Evolutionary conservation across 176 grass and related monocot species (phyloP).

Genomic region (Rhipidocladum racemiflorum): DNA sequence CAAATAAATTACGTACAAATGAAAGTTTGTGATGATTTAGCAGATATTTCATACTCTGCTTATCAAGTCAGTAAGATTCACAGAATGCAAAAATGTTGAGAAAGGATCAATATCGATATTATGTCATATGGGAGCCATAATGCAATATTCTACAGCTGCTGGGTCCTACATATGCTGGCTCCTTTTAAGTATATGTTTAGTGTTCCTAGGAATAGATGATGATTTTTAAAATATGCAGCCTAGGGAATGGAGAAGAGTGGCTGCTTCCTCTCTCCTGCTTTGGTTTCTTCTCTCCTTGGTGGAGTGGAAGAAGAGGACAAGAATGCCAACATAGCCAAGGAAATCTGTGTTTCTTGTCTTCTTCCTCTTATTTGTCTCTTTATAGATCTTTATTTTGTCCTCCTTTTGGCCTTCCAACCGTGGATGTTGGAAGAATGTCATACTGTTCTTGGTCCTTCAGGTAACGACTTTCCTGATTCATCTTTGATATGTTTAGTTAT

Average conservation of each 20-base stretch:
- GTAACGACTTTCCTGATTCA: conserved; percentile 31
- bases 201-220: conserved; percentile 43
- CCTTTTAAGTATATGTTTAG: conserved; percentile 28
- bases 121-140: not conserved
- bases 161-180: conserved; percentile 17
- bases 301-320: conserved; percentile 41
- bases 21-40: conserved; percentile 11
- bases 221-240: conserved; percentile 25
- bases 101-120: conserved; percentile 8
- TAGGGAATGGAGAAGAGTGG: conserved; percentile 37
- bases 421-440: conserved; percentile 30
- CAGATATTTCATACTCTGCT: not conserved
- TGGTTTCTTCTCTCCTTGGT: conserved; percentile 51
- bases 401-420: conserved; percentile 28
- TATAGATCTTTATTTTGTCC: conserved; percentile 45
- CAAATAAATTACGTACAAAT: not conserved
- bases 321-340: conserved; percentile 21
- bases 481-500: conserved; percentile 19
- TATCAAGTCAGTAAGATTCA: not conserved
- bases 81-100: not conserved
- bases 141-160: not conserved
- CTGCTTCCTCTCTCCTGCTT: conserved; percentile 34
- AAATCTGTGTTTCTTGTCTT: conserved; percentile 28
- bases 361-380: conserved; percentile 29
- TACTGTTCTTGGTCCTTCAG: conserved; percentile 31